phyloP scores from a whole-genome alignment of 768 basidiomycete genomes.

The Pisolithus orientalis region DNA sequence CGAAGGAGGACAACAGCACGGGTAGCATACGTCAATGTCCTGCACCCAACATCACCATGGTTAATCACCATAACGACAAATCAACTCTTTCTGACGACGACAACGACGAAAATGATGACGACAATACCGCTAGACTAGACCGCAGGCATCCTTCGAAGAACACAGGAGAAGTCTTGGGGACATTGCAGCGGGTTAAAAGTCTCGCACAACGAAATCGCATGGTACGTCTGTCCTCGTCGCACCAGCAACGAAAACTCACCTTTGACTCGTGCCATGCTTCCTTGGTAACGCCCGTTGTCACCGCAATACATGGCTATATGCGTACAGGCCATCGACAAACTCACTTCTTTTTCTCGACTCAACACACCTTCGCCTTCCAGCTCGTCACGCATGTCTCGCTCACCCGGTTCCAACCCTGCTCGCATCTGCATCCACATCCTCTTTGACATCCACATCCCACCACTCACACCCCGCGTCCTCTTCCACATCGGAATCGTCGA shows the following conservation, averaged over 20 bases:
- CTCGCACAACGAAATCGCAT: slow-evolving; percentile 68
- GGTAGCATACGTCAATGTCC: slow-evolving; percentile 35
- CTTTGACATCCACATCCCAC: slow-evolving; percentile 33
- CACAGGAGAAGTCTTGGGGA: slow-evolving; percentile 48
- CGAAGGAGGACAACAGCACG: slow-evolving; percentile 49
- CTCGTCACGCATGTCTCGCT: slow-evolving; percentile 32
- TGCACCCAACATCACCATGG: slow-evolving; percentile 30
- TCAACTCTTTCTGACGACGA: slow-evolving; percentile 40
- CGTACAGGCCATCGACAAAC: slow-evolving; percentile 60
- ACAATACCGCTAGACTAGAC: slow-evolving; percentile 54
- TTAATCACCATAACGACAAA: slow-evolving; percentile 30
- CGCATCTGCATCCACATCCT: slow-evolving; percentile 21
- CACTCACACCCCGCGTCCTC: slow-evolving; percentile 31
- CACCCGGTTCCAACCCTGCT: slow-evolving; percentile 25
- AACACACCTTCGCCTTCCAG: slow-evolving; percentile 49
- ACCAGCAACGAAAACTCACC: slow-evolving; percentile 15
- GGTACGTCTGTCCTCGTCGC: slow-evolving; percentile 38
- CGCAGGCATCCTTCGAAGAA: slow-evolving; percentile 28
- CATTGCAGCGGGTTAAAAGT: slow-evolving; percentile 63
- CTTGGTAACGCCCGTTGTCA: slow-evolving; percentile 25
- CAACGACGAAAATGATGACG: slow-evolving; percentile 50
- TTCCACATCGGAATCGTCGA: slow-evolving; percentile 20
- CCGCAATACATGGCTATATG: slow-evolving; percentile 15
- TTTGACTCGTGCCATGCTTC: slow-evolving; percentile 19
- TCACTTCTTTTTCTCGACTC: slow-evolving; percentile 51